Conservation (phyloP, 805 yeast genomes). For the Myxozyma nipponensis region DNA sequence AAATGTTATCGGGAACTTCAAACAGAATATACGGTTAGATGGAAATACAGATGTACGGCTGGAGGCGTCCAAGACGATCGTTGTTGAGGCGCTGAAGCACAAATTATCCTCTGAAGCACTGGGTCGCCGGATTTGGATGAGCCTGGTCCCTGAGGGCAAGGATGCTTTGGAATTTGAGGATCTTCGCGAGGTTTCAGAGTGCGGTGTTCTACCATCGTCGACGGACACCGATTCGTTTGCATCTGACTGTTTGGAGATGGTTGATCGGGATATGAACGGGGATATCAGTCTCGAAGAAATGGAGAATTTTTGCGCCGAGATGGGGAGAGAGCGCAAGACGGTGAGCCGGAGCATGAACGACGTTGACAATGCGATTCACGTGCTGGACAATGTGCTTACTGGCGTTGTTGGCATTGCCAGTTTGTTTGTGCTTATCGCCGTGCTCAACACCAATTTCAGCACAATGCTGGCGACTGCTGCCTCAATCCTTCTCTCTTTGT, state of each 20-base stretch:
- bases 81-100: conserved; percentile 36
- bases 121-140: conserved; percentile 42
- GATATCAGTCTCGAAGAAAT: conserved; percentile 40
- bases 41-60: not conserved
- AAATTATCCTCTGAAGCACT: conserved; percentile 33
- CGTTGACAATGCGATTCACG: conserved; percentile 41
- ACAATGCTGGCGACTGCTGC: conserved; percentile 43
- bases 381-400: conserved; percentile 39
- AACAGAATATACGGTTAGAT: conserved; percentile 1
- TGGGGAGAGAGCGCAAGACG: conserved; percentile 38
- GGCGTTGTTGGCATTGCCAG: conserved; percentile 36
- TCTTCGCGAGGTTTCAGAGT: conserved; percentile 31
- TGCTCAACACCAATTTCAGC: conserved; percentile 41
- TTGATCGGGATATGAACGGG: conserved; percentile 39
- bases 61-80: conserved; percentile 21
- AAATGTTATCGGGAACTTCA: conserved; percentile 17
- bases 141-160: conserved; percentile 40
- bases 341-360: conserved; percentile 40
- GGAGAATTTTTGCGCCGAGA: conserved; percentile 34
- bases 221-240: conserved; percentile 8
- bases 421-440: conserved; percentile 41
- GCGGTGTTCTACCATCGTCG: not conserved
- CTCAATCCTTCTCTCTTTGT: conserved; percentile 39
- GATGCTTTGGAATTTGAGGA: conserved; percentile 37
- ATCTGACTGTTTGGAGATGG: conserved; percentile 22